Conservation (phyloP, 208 protist genomes). For the Angomonas deanei region DNA sequence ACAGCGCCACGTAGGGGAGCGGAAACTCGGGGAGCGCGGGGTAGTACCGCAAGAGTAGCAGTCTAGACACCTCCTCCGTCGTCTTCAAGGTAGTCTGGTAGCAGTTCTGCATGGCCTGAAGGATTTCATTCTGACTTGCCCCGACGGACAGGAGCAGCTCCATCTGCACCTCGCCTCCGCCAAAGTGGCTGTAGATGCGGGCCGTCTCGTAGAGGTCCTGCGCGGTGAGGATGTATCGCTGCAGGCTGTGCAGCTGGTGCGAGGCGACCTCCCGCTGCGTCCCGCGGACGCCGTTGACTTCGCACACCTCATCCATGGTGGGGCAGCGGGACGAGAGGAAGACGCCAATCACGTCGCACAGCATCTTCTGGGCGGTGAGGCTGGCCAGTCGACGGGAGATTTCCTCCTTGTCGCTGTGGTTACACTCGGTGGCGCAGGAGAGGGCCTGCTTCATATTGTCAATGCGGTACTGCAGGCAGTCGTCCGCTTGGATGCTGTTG, state of each 20-base stretch:
- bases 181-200: conserved; percentile 73
- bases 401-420: conserved; percentile 54
- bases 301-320: conserved; percentile 27
- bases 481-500: conserved; percentile 41
- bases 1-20: conserved; percentile 54
- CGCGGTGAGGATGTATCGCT: conserved; percentile 42
- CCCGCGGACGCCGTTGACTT: conserved; percentile 33
- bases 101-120: conserved; percentile 45
- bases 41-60: conserved; percentile 54
- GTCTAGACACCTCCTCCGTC: conserved; percentile 45
- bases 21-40: conserved; percentile 47
- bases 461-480: conserved; percentile 66
- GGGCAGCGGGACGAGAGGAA: conserved; percentile 58
- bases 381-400: conserved; percentile 63
- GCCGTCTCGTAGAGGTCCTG: conserved; percentile 55
- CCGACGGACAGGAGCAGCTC: conserved; percentile 54
- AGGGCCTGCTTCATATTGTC: conserved; percentile 64
- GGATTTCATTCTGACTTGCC: conserved; percentile 58
- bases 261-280: conserved; percentile 66
- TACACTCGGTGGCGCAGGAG: conserved; percentile 57
- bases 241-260: conserved; percentile 62
- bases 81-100: conserved; percentile 41
- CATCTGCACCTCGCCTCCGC: conserved; percentile 83
- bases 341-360: conserved; percentile 46
- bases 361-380: conserved; percentile 64